Evolutionary conservation across 768 basidiomycete species (phyloP), one percentile per base, ranked within the genome.

Genomic region (Russula sp.): DNA sequence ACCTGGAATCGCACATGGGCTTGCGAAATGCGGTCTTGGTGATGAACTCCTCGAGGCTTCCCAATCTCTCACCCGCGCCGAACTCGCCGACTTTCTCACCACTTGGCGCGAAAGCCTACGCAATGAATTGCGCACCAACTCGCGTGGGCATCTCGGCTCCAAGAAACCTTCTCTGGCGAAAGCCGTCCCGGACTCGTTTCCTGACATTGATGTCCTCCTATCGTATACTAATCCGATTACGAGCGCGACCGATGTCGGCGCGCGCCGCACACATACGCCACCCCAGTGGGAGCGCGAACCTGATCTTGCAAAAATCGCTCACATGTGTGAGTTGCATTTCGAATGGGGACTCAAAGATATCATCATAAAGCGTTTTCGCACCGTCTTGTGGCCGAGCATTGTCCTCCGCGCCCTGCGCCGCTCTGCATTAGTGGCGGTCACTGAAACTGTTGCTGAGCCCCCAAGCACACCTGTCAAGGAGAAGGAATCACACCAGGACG

Each of bases 341-440:
- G 94, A 95, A 71, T 97, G 94, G 94, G 94, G 94, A 0, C 86
- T 91, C 55, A 86, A 80, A 68, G 88, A 91, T 53, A 78, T 84
- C 2, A 91, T 96, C 59, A 80, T 90, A 67, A 91, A 91, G 66
- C 85, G 91, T 11, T 94, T 95, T 70, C 79, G 89, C 70, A 89
- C 85, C 0, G 82, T 92, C 4, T 80, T 94, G 18, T 97, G 93
- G 89, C 84, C 84, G 16, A 84, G 86, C 0, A 82, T 84, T 11
- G 80, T 90, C 8, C 76, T 90, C 56, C 81, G 90, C 42, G 84
- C 86, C 31, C 74, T 95, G 32, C 80, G 91, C n/a, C 80, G 87
- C 7, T 80, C 78, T 2, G 82, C 82, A 1, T 63, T 91, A 31
- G 60, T 68, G 55, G 45, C 40, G 35, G 51, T 55, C 11, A 32